These are phyloP conservation scores for Phlegmacium glaucopus DNA, from an alignment of 768 basidiomycete species.

Conservation along the genomic window DNA sequence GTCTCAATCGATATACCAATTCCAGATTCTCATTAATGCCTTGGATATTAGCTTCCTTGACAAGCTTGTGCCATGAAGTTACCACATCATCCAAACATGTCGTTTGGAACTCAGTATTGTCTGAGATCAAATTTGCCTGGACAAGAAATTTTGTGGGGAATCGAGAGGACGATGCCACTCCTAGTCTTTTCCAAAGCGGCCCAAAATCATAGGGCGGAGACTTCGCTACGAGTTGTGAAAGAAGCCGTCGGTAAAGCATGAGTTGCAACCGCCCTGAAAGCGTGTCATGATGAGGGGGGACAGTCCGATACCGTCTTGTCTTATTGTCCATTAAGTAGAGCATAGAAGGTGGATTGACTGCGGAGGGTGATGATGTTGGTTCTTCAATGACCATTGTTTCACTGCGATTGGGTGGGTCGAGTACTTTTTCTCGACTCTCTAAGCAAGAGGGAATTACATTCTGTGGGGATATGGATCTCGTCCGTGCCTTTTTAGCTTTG, in stretches of 20 bases:
- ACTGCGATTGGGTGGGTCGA: neutral
- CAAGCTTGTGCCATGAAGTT: constrained; percentile 25
- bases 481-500: constrained; percentile 6
- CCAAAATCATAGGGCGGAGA: constrained; percentile 49
- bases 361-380: neutral
- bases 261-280: constrained; percentile 63
- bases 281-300: constrained; percentile 60
- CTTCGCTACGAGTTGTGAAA: constrained; percentile 45
- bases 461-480: constrained; percentile 2
- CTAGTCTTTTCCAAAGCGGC: constrained; percentile 46
- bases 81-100: constrained; percentile 39
- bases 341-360: constrained; percentile 14
- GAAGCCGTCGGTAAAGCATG: constrained; percentile 73
- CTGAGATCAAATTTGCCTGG: constrained; percentile 32
- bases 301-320: constrained; percentile 45
- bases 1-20: constrained; percentile 49
- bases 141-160: constrained; percentile 53
- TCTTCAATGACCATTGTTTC: neutral
- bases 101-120: constrained; percentile 15
- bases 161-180: constrained; percentile 35
- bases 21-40: constrained; percentile 40
- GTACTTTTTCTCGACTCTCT: constrained; percentile 9
- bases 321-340: constrained; percentile 67
- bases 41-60: constrained; percentile 24
- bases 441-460: constrained; percentile 11